Evolutionary conservation across 2,329 filamentous ascomycete genomes (phyloP), one percentile per base, ranked within the genome.

Genomic region (Colletotrichum orbiculare): DNA sequence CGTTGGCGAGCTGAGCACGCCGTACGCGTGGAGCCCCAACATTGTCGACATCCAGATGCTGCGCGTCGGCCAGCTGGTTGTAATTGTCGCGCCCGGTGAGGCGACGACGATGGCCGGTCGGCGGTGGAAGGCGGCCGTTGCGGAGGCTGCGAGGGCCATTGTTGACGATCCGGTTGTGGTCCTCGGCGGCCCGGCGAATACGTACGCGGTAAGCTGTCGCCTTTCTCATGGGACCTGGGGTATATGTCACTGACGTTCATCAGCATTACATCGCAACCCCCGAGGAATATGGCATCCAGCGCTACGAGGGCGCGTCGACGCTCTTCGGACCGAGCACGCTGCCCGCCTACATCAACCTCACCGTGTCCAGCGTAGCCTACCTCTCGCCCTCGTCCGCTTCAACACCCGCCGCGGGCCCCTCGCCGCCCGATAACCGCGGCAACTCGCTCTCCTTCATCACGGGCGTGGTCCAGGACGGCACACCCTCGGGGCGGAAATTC

Each of bases 301-400:
- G 95, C 9, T 97, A 97, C 78, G 95, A 98, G 79, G 95, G 94
- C n/a, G 95, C 93, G 0, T 95, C 91, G 7, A 98, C 95, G 0
- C 87, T 98, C 2, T 96, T 92, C 75, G 95, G 95, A 0, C 91
- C 86, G 2, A 88, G 94, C 76, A 92, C 93, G 1, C 85, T 97
- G 10, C 87, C 91, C 41, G 95, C 94, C 1, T 96, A 96, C 79
- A 92, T 97, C 79, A 94, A 96, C 76, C 83, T 95, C 47, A 94
- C 93, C 0, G 82, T 94, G n/a, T 85, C 83, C 1, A 88, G 91
- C 74, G 85, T 96, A 4, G 84, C 83, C 13, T 90, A 90, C 74
- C 85, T 96, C 4, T 82, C 82, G 10, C 79, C 81, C 59, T 80
- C 81, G 49, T 76, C 79, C 67, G 77, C 81, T 54, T 73, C 76